Evolutionary conservation across 495 filamentous ascomycete genomes (phyloP).

Genomic region (Ramalina intermedia): DNA sequence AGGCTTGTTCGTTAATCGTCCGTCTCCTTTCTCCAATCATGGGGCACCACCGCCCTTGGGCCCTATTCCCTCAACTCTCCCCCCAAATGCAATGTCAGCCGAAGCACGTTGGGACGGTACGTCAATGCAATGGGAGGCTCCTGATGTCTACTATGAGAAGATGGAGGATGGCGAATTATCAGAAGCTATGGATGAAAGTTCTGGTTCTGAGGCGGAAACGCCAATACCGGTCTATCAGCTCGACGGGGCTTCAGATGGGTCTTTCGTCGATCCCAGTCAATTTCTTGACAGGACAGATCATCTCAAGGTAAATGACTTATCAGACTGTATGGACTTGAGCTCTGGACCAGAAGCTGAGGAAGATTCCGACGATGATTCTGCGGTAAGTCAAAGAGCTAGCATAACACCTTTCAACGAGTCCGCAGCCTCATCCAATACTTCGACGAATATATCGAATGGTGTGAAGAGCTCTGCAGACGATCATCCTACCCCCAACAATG

Average conservation of each 20-base stretch:
- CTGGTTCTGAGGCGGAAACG: conserved; percentile 7
- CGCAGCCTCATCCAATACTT: conserved; percentile 13
- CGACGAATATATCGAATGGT: conserved; percentile 5
- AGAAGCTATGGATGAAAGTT: conserved; percentile 12
- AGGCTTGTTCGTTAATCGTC: too few relatives aligned
- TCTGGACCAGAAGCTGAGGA: conserved; percentile 1
- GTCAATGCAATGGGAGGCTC: too few relatives aligned
- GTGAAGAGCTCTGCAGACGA: conserved; percentile 8
- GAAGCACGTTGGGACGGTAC: too few relatives aligned
- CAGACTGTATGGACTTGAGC: conserved; percentile 4
- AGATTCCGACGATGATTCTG: conserved; percentile 7
- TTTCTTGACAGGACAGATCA: background rate
- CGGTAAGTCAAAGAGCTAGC: conserved; percentile 10
- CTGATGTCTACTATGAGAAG: background rate
- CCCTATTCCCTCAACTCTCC: too few relatives aligned
- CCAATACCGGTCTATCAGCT: background rate
- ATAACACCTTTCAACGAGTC: conserved; percentile 14
- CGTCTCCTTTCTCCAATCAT: too few relatives aligned
- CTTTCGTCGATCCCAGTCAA: background rate
- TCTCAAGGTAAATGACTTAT: conserved; percentile 1
- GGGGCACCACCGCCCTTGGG: too few relatives aligned
- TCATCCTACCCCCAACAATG: conserved; percentile 1
- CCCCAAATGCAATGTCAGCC: too few relatives aligned
- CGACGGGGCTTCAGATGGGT: background rate
- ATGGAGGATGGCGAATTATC: conserved; percentile 5